Base-by-base conservation (phyloP, 139 green algal genomes). In the Micromonas pusilla region DNA sequence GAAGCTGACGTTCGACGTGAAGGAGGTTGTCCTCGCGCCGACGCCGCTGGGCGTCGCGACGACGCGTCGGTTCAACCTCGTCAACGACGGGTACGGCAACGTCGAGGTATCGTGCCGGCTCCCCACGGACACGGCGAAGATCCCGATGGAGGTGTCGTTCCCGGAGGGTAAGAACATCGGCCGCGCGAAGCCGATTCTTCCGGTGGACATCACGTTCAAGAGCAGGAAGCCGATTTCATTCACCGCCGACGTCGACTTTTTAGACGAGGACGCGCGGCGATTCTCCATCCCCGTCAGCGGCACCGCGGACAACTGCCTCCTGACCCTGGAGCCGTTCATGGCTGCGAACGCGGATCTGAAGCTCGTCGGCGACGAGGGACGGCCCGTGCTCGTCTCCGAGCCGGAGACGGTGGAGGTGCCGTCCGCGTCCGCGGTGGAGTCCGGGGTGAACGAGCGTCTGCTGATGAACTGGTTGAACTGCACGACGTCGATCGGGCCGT, bases 21-120 rank as follows among this genome's bases (percentile, higher is more conserved):
- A n/a, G 19, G 79, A 86, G 82, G 54, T 86, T n/a, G 26, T 73
- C 31, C 73, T 86, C 23, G 73, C 79, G 20, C 72, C 85, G 52
- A 85, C 89, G 0, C 90, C 90, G 21, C 78, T 92, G 9, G 86
- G 85, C 63, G 66, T 92, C 6, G 37, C 19, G 3, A 81, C 78
- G 66, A 9, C 38, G 13, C 83, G 85, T 16, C 81, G 65, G 25
- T 91, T 96, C 82, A 72, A 80, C 33, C 77, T 96, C 67, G 70
- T 91, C 53, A 94, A 93, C 77, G 83, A 90, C 33, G 85, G 81
- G 82, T 96, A 92, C 80, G 90, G 93, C 84, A 96, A 94, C 82
- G 81, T 94, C 30, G 87, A 94, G 80, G 83, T 96, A 52, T 83
- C 86, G 65, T 91, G 86, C 79, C 68, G 79, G 64, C 73, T 84